These are phyloP conservation scores for Phialophora macrospora DNA, from an alignment of 2,329 filamentous ascomycete genomes.

Conservation along the genomic window DNA sequence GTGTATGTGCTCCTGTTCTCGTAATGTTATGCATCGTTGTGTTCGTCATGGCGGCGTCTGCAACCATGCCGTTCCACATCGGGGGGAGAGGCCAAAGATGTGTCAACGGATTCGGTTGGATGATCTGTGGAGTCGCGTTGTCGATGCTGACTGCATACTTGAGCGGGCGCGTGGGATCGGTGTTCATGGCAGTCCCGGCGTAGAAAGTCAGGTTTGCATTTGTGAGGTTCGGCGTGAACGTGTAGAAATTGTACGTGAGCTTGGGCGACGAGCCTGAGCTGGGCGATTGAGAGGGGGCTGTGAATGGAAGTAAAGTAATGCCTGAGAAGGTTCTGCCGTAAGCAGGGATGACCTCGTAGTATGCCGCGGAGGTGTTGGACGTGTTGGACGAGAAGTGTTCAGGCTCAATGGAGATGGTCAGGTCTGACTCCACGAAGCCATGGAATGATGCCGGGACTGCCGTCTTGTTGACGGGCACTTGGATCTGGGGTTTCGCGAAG, in stretches of 20 bases:
- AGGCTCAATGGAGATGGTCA: conserved; percentile 46
- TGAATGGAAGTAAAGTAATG: conserved; percentile 61
- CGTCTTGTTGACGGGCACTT: conserved; percentile 61
- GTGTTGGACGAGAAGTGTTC: conserved; percentile 42
- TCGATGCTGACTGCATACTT: conserved; percentile 58
- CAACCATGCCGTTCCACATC: conserved; percentile 32
- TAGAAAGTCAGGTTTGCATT: conserved; percentile 49
- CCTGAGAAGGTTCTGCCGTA: conserved; percentile 65
- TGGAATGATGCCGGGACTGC: conserved; percentile 58
- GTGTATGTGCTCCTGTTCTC: conserved; percentile 54
- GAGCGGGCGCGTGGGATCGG: conserved; percentile 56
- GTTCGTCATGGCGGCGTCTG: conserved; percentile 30
- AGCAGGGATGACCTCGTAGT: conserved; percentile 56
- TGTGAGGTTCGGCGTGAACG: conserved; percentile 58
- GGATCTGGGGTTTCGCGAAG: conserved; percentile 51
- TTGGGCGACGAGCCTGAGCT: conserved; percentile 54
- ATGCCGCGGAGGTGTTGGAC: conserved; percentile 45
- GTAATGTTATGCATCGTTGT: conserved; percentile 53
- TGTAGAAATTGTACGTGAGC: conserved; percentile 66
- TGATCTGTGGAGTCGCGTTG: conserved; percentile 45
- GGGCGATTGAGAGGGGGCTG: conserved; percentile 56
- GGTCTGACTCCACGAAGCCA: conserved; percentile 68
- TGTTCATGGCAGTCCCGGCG: conserved; percentile 55
- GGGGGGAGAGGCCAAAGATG: conserved; percentile 28
- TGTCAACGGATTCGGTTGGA: conserved; percentile 43